Evolutionary conservation across 2,329 filamentous ascomycete genomes (phyloP).

Genomic region (Hypomyces rosellus): DNA sequence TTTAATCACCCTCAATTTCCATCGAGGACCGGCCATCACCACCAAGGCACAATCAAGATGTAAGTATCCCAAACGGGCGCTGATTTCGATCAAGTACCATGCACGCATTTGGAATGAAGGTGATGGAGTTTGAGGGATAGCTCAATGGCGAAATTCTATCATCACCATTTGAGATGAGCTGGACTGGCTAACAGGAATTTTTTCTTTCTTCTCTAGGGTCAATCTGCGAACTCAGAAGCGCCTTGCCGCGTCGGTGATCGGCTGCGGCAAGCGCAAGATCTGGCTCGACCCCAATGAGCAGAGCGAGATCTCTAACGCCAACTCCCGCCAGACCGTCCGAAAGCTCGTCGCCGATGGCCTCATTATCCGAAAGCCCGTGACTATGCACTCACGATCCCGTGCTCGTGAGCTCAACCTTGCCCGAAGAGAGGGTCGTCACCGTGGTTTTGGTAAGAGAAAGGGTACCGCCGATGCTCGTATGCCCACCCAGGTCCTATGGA

Average conservation of each 20-base stretch:
- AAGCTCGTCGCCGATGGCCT: constrained; percentile 99
- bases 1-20: constrained; percentile 28
- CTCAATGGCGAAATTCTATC: neutral
- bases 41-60: constrained; percentile 39
- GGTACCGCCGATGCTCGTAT: constrained; percentile 99
- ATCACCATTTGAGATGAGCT: neutral
- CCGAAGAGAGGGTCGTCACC: constrained; percentile 92
- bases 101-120: neutral
- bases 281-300: constrained; percentile 99
- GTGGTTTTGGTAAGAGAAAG: constrained; percentile 99
- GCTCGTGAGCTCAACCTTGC: constrained; percentile 92
- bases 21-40: constrained; percentile 38
- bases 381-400: constrained; percentile 97
- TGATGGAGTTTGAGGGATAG: neutral
- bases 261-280: constrained; percentile 99
- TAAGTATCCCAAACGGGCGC: constrained; percentile 26
- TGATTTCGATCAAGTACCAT: neutral
- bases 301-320: constrained; percentile 99
- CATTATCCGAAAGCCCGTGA: constrained; percentile 99
- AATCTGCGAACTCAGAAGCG: constrained; percentile 99
- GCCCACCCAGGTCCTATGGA: constrained; percentile 97
- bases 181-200: constrained; percentile 23
- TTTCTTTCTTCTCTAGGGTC: constrained; percentile 60
- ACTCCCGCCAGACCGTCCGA: constrained; percentile 99
- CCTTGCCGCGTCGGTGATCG: constrained; percentile 96